Evolutionary conservation across 2,329 filamentous ascomycete genomes (phyloP), one percentile per base, ranked within the genome.

Genomic region (Hypoxylon sp.): DNA sequence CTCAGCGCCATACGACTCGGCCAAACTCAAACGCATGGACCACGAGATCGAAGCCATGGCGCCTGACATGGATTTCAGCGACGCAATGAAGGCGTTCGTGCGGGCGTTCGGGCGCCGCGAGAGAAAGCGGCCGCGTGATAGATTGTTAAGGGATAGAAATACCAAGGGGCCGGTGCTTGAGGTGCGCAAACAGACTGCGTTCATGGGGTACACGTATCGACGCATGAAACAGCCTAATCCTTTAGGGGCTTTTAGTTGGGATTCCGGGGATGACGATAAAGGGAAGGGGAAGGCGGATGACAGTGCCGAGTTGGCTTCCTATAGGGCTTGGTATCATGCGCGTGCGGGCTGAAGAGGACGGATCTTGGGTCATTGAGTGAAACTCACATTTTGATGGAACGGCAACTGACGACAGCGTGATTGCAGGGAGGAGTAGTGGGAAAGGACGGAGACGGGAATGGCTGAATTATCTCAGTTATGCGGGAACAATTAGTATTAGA

Each of bases 181-280:
- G 72, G 86, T 96, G 70, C 88, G 96, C 65, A 97, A 95, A 80
- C 87, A 87, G 77, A 92, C 88, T 27, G 94, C 93, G 0, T 98
- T 98, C 79, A 80, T 97, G 68, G 95, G 95, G 0, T 99, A 99
- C 78, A 93, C 92, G 1, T 98, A 96, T 84, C 87, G 89, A 11
- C 83, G 89, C 51, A 84, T 84, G 62, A 69, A 68, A 55, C 63
- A 65, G 13, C 52, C 48, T 35, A 58, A 54, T 21, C 51, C 50
- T 4, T 5, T 31, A 15, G 32, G 31, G 1, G 35, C 50, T 3
- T 37, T 8, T n/a, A 54, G 35, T 11, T 47, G 52, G 29, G 46
- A 29, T 17, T 19, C 3, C 21, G 27, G 44, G 19, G 42, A 62
- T 32, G 27, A 39, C 8, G 31, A 62, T 11, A 31, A 27, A 32